Percentiles rank a stretch among this genome's conserved stretches.
Evolutionary conservation across 345 rosid genomes (phyloP).

Genomic region (Aquilaria malaccensis): DNA sequence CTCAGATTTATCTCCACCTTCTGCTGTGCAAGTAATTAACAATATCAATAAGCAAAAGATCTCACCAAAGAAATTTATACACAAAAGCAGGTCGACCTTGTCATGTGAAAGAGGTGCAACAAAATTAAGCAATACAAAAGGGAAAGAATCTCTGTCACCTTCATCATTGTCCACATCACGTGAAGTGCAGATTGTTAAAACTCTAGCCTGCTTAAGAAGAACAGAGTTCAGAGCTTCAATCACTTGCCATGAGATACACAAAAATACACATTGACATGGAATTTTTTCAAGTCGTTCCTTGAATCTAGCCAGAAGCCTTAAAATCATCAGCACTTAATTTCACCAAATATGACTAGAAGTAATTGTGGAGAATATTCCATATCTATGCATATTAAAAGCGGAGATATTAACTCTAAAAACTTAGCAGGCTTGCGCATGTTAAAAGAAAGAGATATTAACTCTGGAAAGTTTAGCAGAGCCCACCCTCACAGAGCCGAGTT

Average conservation of each 20-base stretch:
- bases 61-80: constrained; percentile 2
- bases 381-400: too few relatives aligned
- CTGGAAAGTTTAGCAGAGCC: constrained; percentile 9
- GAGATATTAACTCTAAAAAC: too few relatives aligned
- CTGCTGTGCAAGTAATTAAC: constrained; percentile 29
- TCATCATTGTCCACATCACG: constrained; percentile 40
- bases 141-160: constrained; percentile 31
- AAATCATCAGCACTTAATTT: not conserved
- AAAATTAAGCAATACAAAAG: not conserved
- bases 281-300: too few relatives aligned
- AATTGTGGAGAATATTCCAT: too few relatives aligned
- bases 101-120: not conserved
- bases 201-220: constrained; percentile 44
- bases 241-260: too few relatives aligned
- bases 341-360: not conserved
- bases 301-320: too few relatives aligned
- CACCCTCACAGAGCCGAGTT: constrained; percentile 54
- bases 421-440: not conserved
- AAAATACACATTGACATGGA: too few relatives aligned
- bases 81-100: not conserved
- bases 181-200: constrained; percentile 80
- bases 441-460: constrained; percentile 15
- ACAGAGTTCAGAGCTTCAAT: constrained; percentile 6
- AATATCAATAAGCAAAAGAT: constrained; percentile 3
- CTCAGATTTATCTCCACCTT: constrained; percentile 30